Conservation (phyloP, 2,329 filamentous ascomycete genomes). For the Fusarium poae region DNA sequence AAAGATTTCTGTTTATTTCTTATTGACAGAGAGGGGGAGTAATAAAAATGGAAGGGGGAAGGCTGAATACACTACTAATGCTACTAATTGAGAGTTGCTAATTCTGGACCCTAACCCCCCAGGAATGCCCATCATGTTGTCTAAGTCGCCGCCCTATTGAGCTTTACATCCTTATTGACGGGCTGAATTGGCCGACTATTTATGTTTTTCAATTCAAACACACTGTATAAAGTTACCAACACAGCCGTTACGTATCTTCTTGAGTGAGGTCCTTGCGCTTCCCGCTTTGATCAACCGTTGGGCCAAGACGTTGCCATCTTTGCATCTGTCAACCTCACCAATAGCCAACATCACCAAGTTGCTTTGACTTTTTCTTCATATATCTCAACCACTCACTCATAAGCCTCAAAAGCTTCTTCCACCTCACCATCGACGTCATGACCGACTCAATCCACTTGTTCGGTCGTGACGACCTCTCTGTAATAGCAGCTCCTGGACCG, state of each 20-base stretch:
- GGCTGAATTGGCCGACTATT: not conserved
- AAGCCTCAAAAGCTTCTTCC: not conserved
- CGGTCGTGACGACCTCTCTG: slow-evolving; percentile 40
- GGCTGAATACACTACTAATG: not conserved
- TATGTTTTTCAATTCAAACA: slow-evolving; percentile 6
- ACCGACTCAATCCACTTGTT: slow-evolving; percentile 32
- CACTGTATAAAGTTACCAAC: slow-evolving; percentile 29
- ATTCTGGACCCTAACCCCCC: slow-evolving; percentile 23
- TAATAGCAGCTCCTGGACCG: slow-evolving; percentile 39
- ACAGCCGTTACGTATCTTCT: not conserved
- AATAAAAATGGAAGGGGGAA: not conserved
- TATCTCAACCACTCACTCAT: not conserved
- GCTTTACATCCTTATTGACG: slow-evolving; percentile 21
- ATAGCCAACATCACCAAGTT: slow-evolving; percentile 22
- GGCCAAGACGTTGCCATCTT: slow-evolving; percentile 30
- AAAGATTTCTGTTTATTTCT: slow-evolving; percentile 20
- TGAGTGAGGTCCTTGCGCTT: slow-evolving; percentile 34
- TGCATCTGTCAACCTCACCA: slow-evolving; percentile 18
- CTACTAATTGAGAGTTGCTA: slow-evolving; percentile 7
- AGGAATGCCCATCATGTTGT: slow-evolving; percentile 22
- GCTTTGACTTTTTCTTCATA: slow-evolving; percentile 19
- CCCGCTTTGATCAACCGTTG: slow-evolving; percentile 36
- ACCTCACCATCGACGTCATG: slow-evolving; percentile 26
- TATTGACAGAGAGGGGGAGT: slow-evolving; percentile 9
- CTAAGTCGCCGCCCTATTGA: slow-evolving; percentile 33